Percentiles rank a stretch among this genome's conserved stretches.
Evolutionary conservation across 2,329 filamentous ascomycete species (phyloP).

Genomic region (Trichoderma sp.): DNA sequence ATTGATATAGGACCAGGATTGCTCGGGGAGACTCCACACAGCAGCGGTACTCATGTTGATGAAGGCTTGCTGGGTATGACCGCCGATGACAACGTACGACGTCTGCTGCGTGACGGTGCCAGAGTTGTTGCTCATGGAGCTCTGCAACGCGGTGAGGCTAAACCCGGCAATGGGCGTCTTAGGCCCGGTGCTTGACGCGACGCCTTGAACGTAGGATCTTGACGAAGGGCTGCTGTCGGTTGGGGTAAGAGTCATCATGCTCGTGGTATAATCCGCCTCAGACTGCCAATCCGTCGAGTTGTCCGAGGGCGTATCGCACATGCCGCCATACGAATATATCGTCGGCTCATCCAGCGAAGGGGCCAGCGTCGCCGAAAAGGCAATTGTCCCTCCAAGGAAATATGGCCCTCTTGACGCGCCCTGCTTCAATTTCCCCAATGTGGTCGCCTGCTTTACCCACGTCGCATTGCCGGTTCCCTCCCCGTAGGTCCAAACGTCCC

Average conservation of each 20-base stretch:
- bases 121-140: slow-evolving; percentile 68
- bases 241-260: slow-evolving; percentile 69
- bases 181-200: slow-evolving; percentile 54
- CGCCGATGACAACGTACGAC: slow-evolving; percentile 79
- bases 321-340: slow-evolving; percentile 82
- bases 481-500: slow-evolving; percentile 69
- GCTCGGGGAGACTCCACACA: slow-evolving; percentile 81
- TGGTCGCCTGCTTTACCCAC: slow-evolving; percentile 36
- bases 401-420: slow-evolving; percentile 42
- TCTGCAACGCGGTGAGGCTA: slow-evolving; percentile 71
- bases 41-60: slow-evolving; percentile 94
- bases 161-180: slow-evolving; percentile 86
- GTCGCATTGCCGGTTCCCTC: slow-evolving; percentile 35
- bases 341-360: slow-evolving; percentile 55
- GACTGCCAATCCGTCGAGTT: slow-evolving; percentile 61
- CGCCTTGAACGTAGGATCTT: slow-evolving; percentile 39
- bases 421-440: slow-evolving; percentile 29
- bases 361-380: slow-evolving; percentile 65
- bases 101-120: slow-evolving; percentile 70
- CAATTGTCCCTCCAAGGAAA: slow-evolving; percentile 59
- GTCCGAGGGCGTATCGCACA: slow-evolving; percentile 66
- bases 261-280: slow-evolving; percentile 74
- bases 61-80: slow-evolving; percentile 80
- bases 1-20: slow-evolving; percentile 79
- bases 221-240: slow-evolving; percentile 29